phyloP scores from a whole-genome alignment of 2,329 filamentous ascomycete species.

The Aspergillus floridensis region DNA sequence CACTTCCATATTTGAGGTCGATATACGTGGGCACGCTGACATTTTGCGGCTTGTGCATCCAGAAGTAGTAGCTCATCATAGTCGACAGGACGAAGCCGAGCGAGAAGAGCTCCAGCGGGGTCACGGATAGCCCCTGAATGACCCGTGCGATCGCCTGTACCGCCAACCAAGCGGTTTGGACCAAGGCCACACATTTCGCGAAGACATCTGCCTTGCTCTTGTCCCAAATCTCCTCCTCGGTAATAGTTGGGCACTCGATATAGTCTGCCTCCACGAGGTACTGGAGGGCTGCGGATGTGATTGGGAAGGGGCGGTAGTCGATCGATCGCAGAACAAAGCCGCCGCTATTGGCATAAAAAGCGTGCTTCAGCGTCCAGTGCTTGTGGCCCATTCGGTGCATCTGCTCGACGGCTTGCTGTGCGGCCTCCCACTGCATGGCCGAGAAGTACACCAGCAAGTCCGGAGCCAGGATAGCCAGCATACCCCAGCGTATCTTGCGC shows the following conservation, averaged over 20 bases:
- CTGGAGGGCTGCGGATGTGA: not conserved
- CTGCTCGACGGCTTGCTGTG: not conserved
- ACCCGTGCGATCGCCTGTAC: constrained; percentile 2
- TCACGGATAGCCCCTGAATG: not conserved
- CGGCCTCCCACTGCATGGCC: constrained; percentile 5
- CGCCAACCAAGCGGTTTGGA: constrained; percentile 1
- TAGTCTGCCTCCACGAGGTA: constrained; percentile 1
- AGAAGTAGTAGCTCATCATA: constrained; percentile 4
- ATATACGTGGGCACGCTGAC: not conserved
- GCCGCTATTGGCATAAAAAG: constrained; percentile 6
- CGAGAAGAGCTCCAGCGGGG: constrained; percentile 3
- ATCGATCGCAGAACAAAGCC: constrained; percentile 2
- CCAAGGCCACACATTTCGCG: constrained; percentile 1
- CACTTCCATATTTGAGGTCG: not conserved
- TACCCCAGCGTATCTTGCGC: constrained; percentile 5
- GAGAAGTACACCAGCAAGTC: constrained; percentile 4
- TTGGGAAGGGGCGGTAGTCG: not conserved
- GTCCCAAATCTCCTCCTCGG: constrained; percentile 1
- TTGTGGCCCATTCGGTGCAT: constrained; percentile 1
- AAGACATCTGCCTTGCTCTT: constrained; percentile 3
- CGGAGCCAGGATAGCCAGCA: not conserved
- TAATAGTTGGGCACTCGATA: constrained; percentile 1
- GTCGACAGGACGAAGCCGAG: constrained; percentile 2
- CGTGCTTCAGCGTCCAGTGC: constrained; percentile 1
- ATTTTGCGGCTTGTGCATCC: constrained; percentile 7